Base-by-base conservation (phyloP, 2,329 filamentous ascomycete species). In the Pestalotiopsis sp. region DNA sequence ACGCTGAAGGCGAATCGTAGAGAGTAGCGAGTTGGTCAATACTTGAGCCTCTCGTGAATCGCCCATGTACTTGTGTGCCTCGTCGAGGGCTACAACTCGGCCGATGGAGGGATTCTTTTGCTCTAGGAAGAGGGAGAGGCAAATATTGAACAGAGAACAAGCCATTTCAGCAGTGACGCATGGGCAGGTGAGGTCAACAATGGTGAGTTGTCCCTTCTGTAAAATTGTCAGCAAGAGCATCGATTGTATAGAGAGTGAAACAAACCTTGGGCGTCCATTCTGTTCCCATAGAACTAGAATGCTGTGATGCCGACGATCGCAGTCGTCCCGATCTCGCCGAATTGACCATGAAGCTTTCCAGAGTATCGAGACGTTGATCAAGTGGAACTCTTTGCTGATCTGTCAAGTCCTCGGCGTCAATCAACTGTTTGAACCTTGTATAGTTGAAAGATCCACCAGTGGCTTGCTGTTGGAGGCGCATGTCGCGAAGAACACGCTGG, bases 21-120 rank as follows among this genome's bases (percentile, higher is more conserved):
- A 82, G 0, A 93, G 81, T 0, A 95, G 81, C 0, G 84, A 83
- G 5, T 91, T 83, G 0, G 91, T 94, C 36, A 95, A 83, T 0
- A 81, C 81, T 2, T 80, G 76, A 1, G 87, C 86, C 56, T 90
- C 88, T 0, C 83, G 77, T 0, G 86, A 85, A 0, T 83, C 81
- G 13, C 84, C 87, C 85, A 93, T 89, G 75, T 90, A 93, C 80
- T 94, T 94, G 76, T 96, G 93, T 0, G 93, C 93, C 75, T 95
- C 92, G 70, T 95, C 92, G 0, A 95, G 81, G 0, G 91, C 91
- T 14, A 95, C 79, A 49, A 94, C 82, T 4, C 89, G 85, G 0
- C 91, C 88, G 0, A 84, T 74, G 0, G 76, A 77, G 0, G 77
- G 71, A 0, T 84, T 78, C 61, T 62, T 62, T 13, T 88, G 82